Conservation (phyloP, 768 basidiomycete species). For the Coprinopsis cinerea region DNA sequence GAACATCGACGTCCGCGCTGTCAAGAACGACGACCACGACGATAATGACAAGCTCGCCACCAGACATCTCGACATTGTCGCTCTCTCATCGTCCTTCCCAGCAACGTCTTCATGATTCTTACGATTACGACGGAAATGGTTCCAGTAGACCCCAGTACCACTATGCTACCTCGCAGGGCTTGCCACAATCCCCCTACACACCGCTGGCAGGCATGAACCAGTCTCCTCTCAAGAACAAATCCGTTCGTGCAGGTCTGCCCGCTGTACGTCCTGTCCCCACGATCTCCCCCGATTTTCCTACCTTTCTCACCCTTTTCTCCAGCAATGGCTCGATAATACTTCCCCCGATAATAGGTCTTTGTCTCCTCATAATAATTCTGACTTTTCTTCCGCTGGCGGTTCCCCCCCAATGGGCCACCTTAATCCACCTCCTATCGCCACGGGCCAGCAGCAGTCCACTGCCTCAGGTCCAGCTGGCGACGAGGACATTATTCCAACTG, state of each 20-base stretch:
- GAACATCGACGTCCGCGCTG: slow-evolving; percentile 21
- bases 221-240: slow-evolving; percentile 72
- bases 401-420: slow-evolving; percentile 61
- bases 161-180: slow-evolving; percentile 55
- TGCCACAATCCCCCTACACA: slow-evolving; percentile 54
- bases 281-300: slow-evolving; percentile 18
- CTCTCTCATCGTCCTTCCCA: slow-evolving; percentile 54
- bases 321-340: slow-evolving; percentile 86
- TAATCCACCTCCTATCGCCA: slow-evolving; percentile 38
- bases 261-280: slow-evolving; percentile 44
- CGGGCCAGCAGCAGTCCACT: slow-evolving; percentile 21
- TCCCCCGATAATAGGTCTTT: slow-evolving; percentile 71
- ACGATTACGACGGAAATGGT: slow-evolving; percentile 70
- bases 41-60: slow-evolving; percentile 78
- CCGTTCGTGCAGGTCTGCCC: slow-evolving; percentile 61
- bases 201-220: slow-evolving; percentile 51
- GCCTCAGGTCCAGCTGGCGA: slow-evolving; percentile 50
- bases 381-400: slow-evolving; percentile 83
- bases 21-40: slow-evolving; percentile 18
- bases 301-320: slow-evolving; percentile 18
- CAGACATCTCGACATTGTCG: slow-evolving; percentile 74
- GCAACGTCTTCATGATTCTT: slow-evolving; percentile 82
- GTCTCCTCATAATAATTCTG: slow-evolving; percentile 82
- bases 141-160: slow-evolving; percentile 59
- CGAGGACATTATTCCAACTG: slow-evolving; percentile 96